Evolutionary conservation across 306 rosid genomes (phyloP).

Genomic region (Fragaria vesca): DNA sequence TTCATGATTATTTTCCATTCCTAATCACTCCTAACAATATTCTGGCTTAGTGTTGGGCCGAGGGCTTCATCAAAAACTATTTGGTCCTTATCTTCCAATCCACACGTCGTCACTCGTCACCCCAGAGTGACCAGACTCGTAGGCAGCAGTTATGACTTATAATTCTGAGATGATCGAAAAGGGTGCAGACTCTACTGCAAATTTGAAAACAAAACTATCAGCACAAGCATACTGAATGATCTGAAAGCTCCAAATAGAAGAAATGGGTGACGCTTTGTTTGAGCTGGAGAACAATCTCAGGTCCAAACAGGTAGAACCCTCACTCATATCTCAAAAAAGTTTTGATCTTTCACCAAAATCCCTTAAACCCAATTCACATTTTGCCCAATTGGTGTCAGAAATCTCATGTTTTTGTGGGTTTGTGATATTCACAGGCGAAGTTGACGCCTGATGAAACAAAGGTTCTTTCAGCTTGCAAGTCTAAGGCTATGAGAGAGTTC

Average conservation of each 20-base stretch:
- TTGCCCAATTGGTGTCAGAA: not conserved
- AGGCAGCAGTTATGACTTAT: not conserved
- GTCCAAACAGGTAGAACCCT: slow-evolving; percentile 40
- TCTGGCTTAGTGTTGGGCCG: not conserved
- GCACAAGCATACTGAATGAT: not conserved
- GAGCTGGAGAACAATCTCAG: slow-evolving; percentile 38
- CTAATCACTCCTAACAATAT: no score
- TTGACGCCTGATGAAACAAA: slow-evolving; percentile 46
- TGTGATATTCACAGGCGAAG: slow-evolving; percentile 26
- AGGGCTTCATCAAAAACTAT: not conserved
- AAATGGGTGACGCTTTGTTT: slow-evolving; percentile 43
- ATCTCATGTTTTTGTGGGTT: not conserved
- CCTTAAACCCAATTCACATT: not conserved
- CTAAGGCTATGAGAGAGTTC: slow-evolving; percentile 30
- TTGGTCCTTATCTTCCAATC: not conserved
- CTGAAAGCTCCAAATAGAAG: not conserved
- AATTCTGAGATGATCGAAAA: not conserved
- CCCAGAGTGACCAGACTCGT: not conserved
- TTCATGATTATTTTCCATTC: no score
- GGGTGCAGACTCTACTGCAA: not conserved
- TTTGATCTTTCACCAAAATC: not conserved
- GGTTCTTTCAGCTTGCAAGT: slow-evolving; percentile 38
- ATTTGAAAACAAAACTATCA: not conserved
- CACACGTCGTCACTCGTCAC: not conserved
- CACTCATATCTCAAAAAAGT: not conserved